Evolutionary conservation across 2,329 filamentous ascomycete species (phyloP), one percentile per base, ranked within the genome.

Genomic region (Pleoardoris graminearum): DNA sequence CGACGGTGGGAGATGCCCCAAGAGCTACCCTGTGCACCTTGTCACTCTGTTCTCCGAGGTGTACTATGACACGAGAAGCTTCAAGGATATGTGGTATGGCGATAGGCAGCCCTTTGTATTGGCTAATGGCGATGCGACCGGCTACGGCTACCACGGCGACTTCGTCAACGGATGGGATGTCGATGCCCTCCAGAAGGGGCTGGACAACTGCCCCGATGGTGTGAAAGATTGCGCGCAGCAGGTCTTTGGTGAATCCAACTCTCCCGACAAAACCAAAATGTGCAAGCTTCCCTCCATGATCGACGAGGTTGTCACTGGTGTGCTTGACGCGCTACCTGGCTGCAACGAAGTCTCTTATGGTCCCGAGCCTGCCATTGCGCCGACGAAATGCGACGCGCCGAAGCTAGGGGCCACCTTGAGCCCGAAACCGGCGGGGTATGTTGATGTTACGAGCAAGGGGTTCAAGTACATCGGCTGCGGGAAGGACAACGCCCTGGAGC

Each of bases 91-190:
- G 79, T 71, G 68, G 69, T 51, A 61, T 14, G 61, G 62, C 23
- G 76, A 80, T 59, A 53, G 65, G 35, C 75, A 79, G 52, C 82
- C 69, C 0, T 76, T 79, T 54, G 84, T 90, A 48, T 82, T 89
- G 37, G 77, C 86, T 58, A 85, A 85, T 65, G 87, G 87, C 38
- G 87, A 91, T 51, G 76, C 79, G 17, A 89, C 88, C 10, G 88
- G 88, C 50, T 90, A 83, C 75, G 84, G 83, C 17, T 81, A 81
- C 54, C 88, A 91, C 72, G 87, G 80, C 42, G 88, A 91, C 71
- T 91, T 91, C 75, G 50, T 77, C 19, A 84, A 88, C 57, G 88
- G 83, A 14, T 91, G 89, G 89, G 84, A 91, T 60, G 78, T 82
- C 55, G 70, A 76, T 23, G 79, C 81, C 39, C 83, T 90, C 44